Base-by-base conservation (phyloP, 163 green algal species). In the Botryococcus braunii region DNA sequence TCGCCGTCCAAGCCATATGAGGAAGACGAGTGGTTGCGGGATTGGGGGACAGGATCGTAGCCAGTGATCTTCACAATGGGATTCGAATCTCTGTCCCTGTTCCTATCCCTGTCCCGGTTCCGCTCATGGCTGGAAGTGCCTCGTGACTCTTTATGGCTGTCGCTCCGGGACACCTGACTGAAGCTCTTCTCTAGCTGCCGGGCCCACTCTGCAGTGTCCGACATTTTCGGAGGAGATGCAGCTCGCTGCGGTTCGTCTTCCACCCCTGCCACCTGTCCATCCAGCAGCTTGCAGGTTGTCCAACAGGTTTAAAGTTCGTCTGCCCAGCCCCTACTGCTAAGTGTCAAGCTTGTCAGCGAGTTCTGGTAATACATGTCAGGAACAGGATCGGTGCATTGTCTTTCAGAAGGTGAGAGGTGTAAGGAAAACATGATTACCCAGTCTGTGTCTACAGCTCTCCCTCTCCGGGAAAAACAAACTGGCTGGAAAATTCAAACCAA, bases 261-360 rank as follows among this genome's bases (percentile, higher is more conserved):
- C n/a, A 85, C 75, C 0, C 89, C 90, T 0, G 89, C 88, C 2
- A 92, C 71, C 27, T 81, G 65, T 7, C 41, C 37, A 41, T 6
- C 29, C n/a, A 25, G 27, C 8, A 23, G 57, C 8, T 8, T 6
- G 50, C 17, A 11, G 17, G 6, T 32, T 32, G 17, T 25, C 7
- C 17, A 60, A 60, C 50, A 25, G 9, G 9, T 27, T 13, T 6
- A 25, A 60, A 13, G 6, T 25, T 11, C 17, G 9, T 6, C 7
- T 32, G 7, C 6, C 34, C 6, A 9, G 50, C 50, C 17, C 6
- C 50, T 60, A 37, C 60, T 32, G 17, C 11, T 37, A 60, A 9
- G n/a, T 37, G 7, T 27, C 50, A 11, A 60, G 50, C 50, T 37
- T 9, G 9, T 27, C 9, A 6, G n/a, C 34, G 50, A 25, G 6